Evolutionary conservation across 108 stramenopile species (phyloP), one percentile per base, ranked within the genome.

Genomic region (Pelagomonas calceolata): DNA sequence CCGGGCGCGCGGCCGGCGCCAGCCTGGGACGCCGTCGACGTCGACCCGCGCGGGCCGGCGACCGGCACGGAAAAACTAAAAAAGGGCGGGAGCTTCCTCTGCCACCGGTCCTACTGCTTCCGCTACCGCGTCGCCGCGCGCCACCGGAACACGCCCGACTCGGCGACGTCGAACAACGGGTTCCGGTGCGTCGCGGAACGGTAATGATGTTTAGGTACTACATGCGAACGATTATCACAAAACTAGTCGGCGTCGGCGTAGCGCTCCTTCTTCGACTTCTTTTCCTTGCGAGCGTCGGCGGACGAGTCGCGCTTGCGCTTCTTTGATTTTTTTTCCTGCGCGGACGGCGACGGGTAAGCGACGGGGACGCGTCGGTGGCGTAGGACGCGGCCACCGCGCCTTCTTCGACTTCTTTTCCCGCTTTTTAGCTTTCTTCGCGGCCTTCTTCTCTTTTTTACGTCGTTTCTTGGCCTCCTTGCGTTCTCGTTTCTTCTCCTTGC

Each of bases 11-110:
- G 63, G 33, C 29, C 64, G 12, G n/a, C n/a, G n/a, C n/a, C n/a
- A n/a, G 63, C 39, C 45, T 10, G 75, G 68, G 21, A 67, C 63
- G 9, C 66, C 37, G 65, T 32, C 12, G 5, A 26, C 65, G 31
- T 26, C 3, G 70, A 67, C 46, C 73, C 67, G 26, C 45, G 34
- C 18, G 80, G 82, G n/a, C 77, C 82, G 0, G 35, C 35, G 17
- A 65, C 35, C 0, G 81, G 76, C 1, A 46, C 36, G 18, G 82
- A 83, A 46, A 78, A 78, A 30, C 70, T 79, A 18, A 85, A 85
- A 51, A 85, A 85, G 68, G 85, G 85, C 4, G 85, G 85, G 0
- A 77, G 76, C 15, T 85, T 80, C 51, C 66, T 85, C 73, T 85
- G 85, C 39, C 85, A 85, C 77, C 37, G 68, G 33, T 68, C 65